Conservation (phyloP, 805 yeast species). For the Wickerhamiella occidentalis region DNA sequence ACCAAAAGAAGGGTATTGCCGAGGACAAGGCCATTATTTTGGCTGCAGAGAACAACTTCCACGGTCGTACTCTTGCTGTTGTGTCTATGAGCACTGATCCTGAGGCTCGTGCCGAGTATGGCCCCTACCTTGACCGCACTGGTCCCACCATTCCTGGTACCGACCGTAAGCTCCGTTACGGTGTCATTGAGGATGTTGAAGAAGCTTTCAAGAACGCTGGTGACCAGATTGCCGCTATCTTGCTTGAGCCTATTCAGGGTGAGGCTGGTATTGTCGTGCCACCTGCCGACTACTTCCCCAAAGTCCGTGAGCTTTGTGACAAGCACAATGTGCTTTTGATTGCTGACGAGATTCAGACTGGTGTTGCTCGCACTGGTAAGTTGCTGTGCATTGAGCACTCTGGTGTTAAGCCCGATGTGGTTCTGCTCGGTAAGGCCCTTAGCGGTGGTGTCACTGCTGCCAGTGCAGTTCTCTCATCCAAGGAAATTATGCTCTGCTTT, state of each 20-base stretch:
- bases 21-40: slow-evolving; percentile 74
- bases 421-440: slow-evolving; percentile 84
- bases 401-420: slow-evolving; percentile 73
- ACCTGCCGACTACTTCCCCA: slow-evolving; percentile 61
- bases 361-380: slow-evolving; percentile 94
- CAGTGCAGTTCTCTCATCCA: slow-evolving; percentile 81
- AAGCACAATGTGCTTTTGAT: slow-evolving; percentile 77
- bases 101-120: slow-evolving; percentile 77
- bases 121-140: slow-evolving; percentile 75
- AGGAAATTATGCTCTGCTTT: slow-evolving; percentile 74
- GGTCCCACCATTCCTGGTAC: slow-evolving; percentile 79
- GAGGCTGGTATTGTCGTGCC: slow-evolving; percentile 98
- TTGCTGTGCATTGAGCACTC: slow-evolving; percentile 85
- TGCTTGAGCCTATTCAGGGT: slow-evolving; percentile 94
- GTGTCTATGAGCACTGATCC: slow-evolving; percentile 95
- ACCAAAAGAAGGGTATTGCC: slow-evolving; percentile 71
- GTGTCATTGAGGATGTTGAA: slow-evolving; percentile 76
- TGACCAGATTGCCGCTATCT: slow-evolving; percentile 77
- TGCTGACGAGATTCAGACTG: slow-evolving; percentile 96
- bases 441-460: slow-evolving; percentile 93
- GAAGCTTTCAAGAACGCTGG: slow-evolving; percentile 61
- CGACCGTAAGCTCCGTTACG: slow-evolving; percentile 58
- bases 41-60: slow-evolving; percentile 84
- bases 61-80: slow-evolving; percentile 90
- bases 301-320: slow-evolving; percentile 63